These are phyloP conservation scores for Cyclocybe aegerita DNA, from an alignment of 768 basidiomycete species.

Conservation along the genomic window DNA sequence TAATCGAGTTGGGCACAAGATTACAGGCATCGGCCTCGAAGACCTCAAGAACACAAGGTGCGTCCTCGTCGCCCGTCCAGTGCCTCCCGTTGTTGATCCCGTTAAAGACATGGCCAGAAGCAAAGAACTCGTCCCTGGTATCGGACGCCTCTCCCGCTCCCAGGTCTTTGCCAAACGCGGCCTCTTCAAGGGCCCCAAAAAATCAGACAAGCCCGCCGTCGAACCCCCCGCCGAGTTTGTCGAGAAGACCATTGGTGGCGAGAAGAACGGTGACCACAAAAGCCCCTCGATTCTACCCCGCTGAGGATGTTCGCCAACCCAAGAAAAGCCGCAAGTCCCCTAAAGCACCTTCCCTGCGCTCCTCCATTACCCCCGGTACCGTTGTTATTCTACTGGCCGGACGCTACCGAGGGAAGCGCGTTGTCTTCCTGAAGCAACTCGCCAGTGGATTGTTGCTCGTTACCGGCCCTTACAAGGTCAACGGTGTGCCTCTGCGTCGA, in stretches of 20 bases:
- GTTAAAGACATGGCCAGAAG: constrained; percentile 75
- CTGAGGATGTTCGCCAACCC: constrained; percentile 88
- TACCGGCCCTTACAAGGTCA: constrained; percentile 96
- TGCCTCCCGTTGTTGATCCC: constrained; percentile 13
- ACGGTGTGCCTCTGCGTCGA: constrained; percentile 96
- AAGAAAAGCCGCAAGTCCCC: constrained; percentile 90
- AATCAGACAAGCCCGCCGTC: constrained; percentile 62
- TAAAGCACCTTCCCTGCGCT: constrained; percentile 76
- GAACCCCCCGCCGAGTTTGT: constrained; percentile 60
- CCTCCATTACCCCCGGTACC: constrained; percentile 90
- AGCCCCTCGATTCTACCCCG: constrained; percentile 90
- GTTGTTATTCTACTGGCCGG: constrained; percentile 96
- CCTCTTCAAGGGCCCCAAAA: constrained; percentile 85
- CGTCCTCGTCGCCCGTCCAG: constrained; percentile 17
- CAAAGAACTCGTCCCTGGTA: constrained; percentile 78
- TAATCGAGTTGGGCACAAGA: constrained; percentile 32
- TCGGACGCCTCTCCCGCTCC: constrained; percentile 83
- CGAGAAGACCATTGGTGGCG: constrained; percentile 84
- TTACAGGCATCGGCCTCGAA: constrained; percentile 49
- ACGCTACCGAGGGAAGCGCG: constrained; percentile 97
- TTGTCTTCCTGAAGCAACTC: constrained; percentile 97
- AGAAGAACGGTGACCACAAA: constrained; percentile 87
- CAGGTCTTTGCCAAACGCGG: constrained; percentile 79
- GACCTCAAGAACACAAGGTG: constrained; percentile 53
- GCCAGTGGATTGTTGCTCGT: constrained; percentile 90